Evolutionary conservation across 2,329 filamentous ascomycete genomes (phyloP).

Genomic region (Raffaelea albimanens): DNA sequence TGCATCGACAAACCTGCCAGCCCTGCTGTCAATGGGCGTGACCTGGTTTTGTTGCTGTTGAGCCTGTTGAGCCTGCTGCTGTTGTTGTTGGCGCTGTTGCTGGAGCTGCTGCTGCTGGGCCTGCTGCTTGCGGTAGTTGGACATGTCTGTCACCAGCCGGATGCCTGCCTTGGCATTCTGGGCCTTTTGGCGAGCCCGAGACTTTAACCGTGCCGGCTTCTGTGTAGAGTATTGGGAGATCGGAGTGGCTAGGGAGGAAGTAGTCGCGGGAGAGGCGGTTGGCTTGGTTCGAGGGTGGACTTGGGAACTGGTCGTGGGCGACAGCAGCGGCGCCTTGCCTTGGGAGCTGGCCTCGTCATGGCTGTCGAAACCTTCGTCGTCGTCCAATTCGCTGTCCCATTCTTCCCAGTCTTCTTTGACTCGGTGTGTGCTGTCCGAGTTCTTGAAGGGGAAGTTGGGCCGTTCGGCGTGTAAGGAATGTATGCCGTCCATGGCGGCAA

Average conservation of each 20-base stretch:
- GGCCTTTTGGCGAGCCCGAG: conserved; percentile 49
- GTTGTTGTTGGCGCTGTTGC: conserved; percentile 25
- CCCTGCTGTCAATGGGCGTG: conserved; percentile 17
- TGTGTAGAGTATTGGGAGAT: conserved; percentile 23
- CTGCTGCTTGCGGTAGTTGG: conserved; percentile 35
- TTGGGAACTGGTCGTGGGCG: neutral
- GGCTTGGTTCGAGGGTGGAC: no score
- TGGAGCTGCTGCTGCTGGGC: conserved; percentile 28
- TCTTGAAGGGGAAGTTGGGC: conserved; percentile 11
- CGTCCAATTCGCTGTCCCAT: conserved; percentile 46
- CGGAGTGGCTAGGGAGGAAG: no score
- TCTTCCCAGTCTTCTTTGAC: conserved; percentile 39
- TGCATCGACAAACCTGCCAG: conserved; percentile 46
- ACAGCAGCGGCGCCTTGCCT: conserved; percentile 2
- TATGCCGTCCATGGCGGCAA: conserved; percentile 17
- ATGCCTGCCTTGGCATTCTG: conserved; percentile 55
- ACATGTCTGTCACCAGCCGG: conserved; percentile 61
- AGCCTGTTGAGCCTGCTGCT: conserved; percentile 28
- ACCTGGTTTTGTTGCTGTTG: conserved; percentile 22
- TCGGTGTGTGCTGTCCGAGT: neutral
- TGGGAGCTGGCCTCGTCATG: neutral
- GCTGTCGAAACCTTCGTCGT: conserved; percentile 29
- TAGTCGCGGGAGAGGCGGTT: no score
- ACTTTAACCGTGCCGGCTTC: conserved; percentile 40
- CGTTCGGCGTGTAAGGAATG: conserved; percentile 11